Base-by-base conservation (phyloP, 495 filamentous ascomycete genomes). In the Penicillium salamii region DNA sequence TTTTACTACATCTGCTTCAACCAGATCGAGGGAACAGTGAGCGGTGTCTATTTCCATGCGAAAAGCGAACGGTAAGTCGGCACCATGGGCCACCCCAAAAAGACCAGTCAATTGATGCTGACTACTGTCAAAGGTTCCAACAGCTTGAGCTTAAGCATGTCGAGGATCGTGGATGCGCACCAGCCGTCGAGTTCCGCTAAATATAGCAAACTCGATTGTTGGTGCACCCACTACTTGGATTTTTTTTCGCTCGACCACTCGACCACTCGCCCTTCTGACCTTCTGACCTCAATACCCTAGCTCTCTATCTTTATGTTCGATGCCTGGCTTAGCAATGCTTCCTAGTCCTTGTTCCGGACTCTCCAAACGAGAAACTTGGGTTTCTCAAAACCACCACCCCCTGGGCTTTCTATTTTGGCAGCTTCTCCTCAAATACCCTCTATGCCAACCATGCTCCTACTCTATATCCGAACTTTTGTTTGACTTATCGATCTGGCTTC, bases 1-100 rank as follows among this genome's bases (percentile, higher is more conserved):
- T 99, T 99, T 62, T 99, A 99, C 63, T 99, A 97, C 58, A 97
- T 99, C 49, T 97, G 91, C 70, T 99, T 97, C 72, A 96, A 97
- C 63, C 95, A 97, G 70, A 73, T 88, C 11, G 72, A 78, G 20
- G 93, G 93, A 13, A 85, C 77, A 28, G 86, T 99, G 13, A 89
- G 81, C 58, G 95, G 95, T 8, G 96, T 96, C 41, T 99, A 99
- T 68, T 99, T 95, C 66, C 95, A 99, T 71, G 86, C 90, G 23
- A 96, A 90, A 76, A 97, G 90, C 66, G 91, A 97, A 69, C 91
- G 90, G 88, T 96, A 74, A 69, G 87, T 79, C 23, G 51, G 23
- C 36, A 18, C 14, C 9, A 42, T 37, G 13, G n/a, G 15, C 38
- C 8, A 43, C 6, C 12, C 11, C 7, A 6, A 19, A n/a, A 42